Evolutionary conservation across 371 early-diverging fungal species (phyloP).

Genomic region (Mucor lusitanicus): DNA sequence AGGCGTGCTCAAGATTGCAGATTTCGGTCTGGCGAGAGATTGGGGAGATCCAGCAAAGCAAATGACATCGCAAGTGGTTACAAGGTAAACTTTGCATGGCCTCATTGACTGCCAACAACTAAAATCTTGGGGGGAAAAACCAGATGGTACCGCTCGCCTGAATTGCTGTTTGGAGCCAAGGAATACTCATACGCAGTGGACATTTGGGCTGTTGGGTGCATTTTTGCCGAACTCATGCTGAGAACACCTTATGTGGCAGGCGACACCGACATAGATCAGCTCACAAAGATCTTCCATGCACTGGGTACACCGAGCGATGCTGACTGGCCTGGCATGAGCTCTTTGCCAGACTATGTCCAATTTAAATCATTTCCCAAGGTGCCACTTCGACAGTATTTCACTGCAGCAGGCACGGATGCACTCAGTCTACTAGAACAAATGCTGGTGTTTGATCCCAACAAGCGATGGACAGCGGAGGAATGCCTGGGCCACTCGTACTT

Average conservation of each 20-base stretch:
- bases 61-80: constrained; percentile 96
- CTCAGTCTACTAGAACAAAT: constrained; percentile 91
- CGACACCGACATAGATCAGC: constrained; percentile 92
- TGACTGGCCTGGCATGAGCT: constrained; percentile 92
- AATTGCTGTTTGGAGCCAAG: constrained; percentile 93
- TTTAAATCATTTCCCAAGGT: constrained; percentile 70
- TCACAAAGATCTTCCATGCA: constrained; percentile 93
- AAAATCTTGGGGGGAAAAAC: too few species aligned
- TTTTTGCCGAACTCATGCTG: constrained; percentile 98
- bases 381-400: constrained; percentile 82
- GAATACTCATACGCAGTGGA: constrained; percentile 93
- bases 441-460: constrained; percentile 90
- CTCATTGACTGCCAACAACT: neutral
- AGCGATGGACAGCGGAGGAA: constrained; percentile 86
- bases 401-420: constrained; percentile 92
- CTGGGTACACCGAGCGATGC: constrained; percentile 97
- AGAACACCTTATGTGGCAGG: constrained; percentile 96
- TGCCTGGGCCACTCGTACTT: constrained; percentile 94
- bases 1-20: constrained; percentile 97
- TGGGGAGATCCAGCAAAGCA: constrained; percentile 82
- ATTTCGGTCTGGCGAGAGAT: constrained; percentile 98
- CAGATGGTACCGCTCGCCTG: constrained; percentile 99
- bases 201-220: constrained; percentile 99
- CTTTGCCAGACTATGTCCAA: constrained; percentile 75
- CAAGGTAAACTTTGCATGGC: constrained; percentile 57